These are phyloP conservation scores for Pochonia chlamydosporia DNA, from an alignment of 2,329 filamentous ascomycete genomes.

Conservation along the genomic window DNA sequence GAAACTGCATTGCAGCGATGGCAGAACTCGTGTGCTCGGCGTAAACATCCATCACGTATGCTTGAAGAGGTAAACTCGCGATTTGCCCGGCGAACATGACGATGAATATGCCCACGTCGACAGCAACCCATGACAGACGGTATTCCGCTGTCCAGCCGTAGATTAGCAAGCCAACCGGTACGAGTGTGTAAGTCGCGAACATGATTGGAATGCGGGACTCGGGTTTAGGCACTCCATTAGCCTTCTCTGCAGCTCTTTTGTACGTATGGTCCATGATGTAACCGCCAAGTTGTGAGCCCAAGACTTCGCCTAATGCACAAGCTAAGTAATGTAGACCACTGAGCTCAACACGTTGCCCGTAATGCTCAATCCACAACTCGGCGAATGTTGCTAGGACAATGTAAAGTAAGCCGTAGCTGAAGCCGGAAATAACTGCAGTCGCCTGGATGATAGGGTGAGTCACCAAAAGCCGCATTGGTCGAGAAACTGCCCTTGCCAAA, in stretches of 20 bases:
- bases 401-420: slow-evolving; percentile 58
- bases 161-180: slow-evolving; percentile 27
- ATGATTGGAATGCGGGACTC: slow-evolving; percentile 21
- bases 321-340: slow-evolving; percentile 62
- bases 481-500: slow-evolving; percentile 34
- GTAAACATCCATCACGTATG: slow-evolving; percentile 39
- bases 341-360: slow-evolving; percentile 49
- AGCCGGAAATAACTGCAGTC: slow-evolving; percentile 48
- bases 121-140: slow-evolving; percentile 29
- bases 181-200: slow-evolving; percentile 36
- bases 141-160: slow-evolving; percentile 39
- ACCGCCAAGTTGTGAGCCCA: slow-evolving; percentile 43
- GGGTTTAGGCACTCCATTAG: slow-evolving; percentile 8
- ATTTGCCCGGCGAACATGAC: slow-evolving; percentile 27
- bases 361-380: slow-evolving; percentile 47
- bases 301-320: slow-evolving; percentile 55
- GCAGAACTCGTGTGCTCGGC: slow-evolving; percentile 41
- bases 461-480: slow-evolving; percentile 49
- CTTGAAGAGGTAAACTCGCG: slow-evolving; percentile 22
- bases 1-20: slow-evolving; percentile 38
- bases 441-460: slow-evolving; percentile 58
- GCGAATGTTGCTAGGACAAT: slow-evolving; percentile 59
- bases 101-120: slow-evolving; percentile 29
- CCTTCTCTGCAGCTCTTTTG: neutral
- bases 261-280: slow-evolving; percentile 36